These are phyloP conservation scores for Dothideomycetes sp. DNA, from an alignment of 2,329 filamentous ascomycete species.

Conservation along the genomic window DNA sequence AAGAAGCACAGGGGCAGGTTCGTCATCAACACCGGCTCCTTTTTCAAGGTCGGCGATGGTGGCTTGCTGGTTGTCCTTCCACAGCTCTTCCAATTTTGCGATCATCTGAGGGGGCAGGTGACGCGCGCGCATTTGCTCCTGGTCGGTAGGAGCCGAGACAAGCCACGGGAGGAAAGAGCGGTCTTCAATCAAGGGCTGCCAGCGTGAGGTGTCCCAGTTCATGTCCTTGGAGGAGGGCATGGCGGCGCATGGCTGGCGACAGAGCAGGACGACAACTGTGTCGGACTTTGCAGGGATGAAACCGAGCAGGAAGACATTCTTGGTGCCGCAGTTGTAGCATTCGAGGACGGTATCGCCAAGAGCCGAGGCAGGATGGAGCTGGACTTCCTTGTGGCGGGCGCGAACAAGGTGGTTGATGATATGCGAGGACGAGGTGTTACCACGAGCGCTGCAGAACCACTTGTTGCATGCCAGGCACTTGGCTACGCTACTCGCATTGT, in stretches of 20 bases:
- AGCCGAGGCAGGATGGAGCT: conserved; percentile 85
- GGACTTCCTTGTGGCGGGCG: conserved; percentile 96
- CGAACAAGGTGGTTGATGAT: conserved; percentile 98
- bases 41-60: conserved; percentile 90
- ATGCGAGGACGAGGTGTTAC: conserved; percentile 92
- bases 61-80: conserved; percentile 88
- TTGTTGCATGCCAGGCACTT: conserved; percentile 94
- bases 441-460: conserved; percentile 97
- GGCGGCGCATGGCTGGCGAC: conserved; percentile 90
- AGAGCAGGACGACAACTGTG: conserved; percentile 92
- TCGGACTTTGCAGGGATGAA: conserved; percentile 99
- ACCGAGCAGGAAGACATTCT: conserved; percentile 93
- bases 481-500: conserved; percentile 89
- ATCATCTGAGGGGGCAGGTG: conserved; percentile 92
- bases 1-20: conserved; percentile 82
- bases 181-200: conserved; percentile 96
- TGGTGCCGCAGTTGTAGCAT: conserved; percentile 99
- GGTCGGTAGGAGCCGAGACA: conserved; percentile 77
- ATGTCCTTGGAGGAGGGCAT: conserved; percentile 96
- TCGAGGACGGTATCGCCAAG: conserved; percentile 94
- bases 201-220: conserved; percentile 98
- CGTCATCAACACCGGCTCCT: conserved; percentile 83
- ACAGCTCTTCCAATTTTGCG: conserved; percentile 92
- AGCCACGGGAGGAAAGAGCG: conserved; percentile 93
- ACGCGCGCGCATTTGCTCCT: conserved; percentile 89